Evolutionary conservation across 2,329 filamentous ascomycete species (phyloP), one percentile per base, ranked within the genome.

Genomic region (Metarhizium rileyi): DNA sequence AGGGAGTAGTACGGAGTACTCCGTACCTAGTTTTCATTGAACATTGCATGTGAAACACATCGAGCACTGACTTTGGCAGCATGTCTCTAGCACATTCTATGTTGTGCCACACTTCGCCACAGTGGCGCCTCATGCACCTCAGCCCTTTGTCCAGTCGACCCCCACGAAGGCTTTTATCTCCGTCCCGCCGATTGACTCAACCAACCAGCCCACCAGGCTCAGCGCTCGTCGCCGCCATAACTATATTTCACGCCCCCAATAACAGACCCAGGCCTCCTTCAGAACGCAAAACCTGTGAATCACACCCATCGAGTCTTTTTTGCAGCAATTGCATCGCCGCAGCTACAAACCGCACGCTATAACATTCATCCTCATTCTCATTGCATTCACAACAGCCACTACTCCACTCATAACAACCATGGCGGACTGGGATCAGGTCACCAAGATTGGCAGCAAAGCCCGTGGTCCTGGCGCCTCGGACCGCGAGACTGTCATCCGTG

Each of bases 361-460:
- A 22, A 7, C 7, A 54, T 51, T 50, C 54, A 26, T 38, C 6
- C 20, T 22, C 20, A 23, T 35, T 16, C 5, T 16, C 44, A 35
- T 20, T 14, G 30, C 40, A n/a, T 42, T 14, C 20, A 9, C 55
- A 53, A 50, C 50, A 54, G n/a, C 53, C 56, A 42, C 50, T 50
- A 48, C 46, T 30, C 59, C 56, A 52, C 50, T 64, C 59, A 70
- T 59, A 59, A 78, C 81, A 83, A 83, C 63, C 47, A 81, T 86
- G 79, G 68, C 71, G 60, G 69, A 95, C 63, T 97, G 91, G 90
- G 86, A 95, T 62, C 70, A 73, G 59, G 82, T 86, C 60, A 95
- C 90, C 72, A 95, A 93, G 79, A 97, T 98, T 66, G 93, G 93
- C 64, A 88, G 82, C 80, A 91, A 87, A 72, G 80, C 79, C 64